A percentile compares a stretch with the other conserved stretches of the same genome.
Conservation (phyloP, 208 protist species). For the Vickermania spadyakhi region DNA sequence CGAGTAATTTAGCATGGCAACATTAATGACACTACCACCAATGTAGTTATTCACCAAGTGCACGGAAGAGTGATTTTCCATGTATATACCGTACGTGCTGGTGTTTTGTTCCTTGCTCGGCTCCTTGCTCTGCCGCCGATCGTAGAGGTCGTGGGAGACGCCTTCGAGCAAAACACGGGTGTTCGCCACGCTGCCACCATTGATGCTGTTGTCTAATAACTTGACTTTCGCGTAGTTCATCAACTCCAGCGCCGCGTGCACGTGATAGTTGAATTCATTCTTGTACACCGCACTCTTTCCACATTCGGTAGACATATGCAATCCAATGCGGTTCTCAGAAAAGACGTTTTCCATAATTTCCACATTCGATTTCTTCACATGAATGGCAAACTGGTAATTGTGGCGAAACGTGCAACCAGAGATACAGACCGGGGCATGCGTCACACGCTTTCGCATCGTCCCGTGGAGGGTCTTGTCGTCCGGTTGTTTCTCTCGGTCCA, state of each 20-base stretch:
- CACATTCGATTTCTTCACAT: constrained; percentile 6
- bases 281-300: neutral
- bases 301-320: constrained; percentile 3
- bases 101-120: too few relatives aligned
- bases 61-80: constrained; percentile 9
- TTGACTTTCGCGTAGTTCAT: neutral
- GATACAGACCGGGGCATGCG: too few relatives aligned
- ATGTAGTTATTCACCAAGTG: constrained; percentile 8
- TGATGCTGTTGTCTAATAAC: constrained; percentile 8
- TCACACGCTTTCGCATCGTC: too few relatives aligned
- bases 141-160: neutral
- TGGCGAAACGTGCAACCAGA: constrained; percentile 7
- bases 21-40: constrained; percentile 4
- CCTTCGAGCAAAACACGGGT: neutral
- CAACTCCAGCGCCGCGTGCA: neutral
- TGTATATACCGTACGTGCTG: constrained; percentile 20
- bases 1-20: constrained; percentile 12
- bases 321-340: constrained; percentile 8
- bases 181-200: neutral
- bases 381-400: constrained; percentile 9
- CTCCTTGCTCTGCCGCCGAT: neutral
- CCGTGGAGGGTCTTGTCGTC: too few relatives aligned
- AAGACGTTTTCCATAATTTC: constrained; percentile 3
- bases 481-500: neutral
- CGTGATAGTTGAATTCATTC: constrained; percentile 6